A percentile compares a stretch with the other conserved stretches of the same genome.
These are phyloP conservation scores for Polyplosphaeria fusca DNA, from an alignment of 495 filamentous ascomycete genomes.

Conservation along the genomic window DNA sequence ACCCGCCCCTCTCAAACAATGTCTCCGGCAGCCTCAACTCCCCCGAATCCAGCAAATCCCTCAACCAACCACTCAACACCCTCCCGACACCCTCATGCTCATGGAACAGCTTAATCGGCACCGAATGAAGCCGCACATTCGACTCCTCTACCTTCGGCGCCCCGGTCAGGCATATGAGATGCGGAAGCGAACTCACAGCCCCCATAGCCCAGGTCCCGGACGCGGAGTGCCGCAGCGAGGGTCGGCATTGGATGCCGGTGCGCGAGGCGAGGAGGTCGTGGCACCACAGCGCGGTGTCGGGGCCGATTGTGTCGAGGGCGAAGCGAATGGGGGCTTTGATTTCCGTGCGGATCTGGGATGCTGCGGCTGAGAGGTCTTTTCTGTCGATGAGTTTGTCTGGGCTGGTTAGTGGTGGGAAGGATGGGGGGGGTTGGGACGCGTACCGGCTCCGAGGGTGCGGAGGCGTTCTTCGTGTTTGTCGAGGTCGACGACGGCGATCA, in stretches of 20 bases:
- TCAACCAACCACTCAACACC: neutral
- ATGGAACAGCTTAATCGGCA: neutral
- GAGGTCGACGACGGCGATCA: neutral
- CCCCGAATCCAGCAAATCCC: neutral
- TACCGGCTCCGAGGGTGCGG: neutral
- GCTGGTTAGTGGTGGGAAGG: neutral
- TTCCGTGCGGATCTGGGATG: neutral
- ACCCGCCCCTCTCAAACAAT: neutral
- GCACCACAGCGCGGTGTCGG: neutral
- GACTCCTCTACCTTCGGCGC: neutral
- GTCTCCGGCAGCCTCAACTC: constrained; percentile 1
- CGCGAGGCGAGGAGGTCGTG: neutral
- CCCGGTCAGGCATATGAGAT: neutral
- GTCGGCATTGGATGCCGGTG: neutral
- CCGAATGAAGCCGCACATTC: neutral
- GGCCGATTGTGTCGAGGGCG: neutral
- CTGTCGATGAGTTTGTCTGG: neutral
- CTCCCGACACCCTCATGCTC: neutral
- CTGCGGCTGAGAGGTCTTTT: neutral
- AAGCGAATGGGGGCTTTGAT: neutral
- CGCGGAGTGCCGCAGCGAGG: neutral
- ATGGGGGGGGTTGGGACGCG: neutral
- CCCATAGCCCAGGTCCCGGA: neutral
- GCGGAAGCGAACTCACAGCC: neutral
- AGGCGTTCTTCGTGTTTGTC: neutral